phyloP scores from a whole-genome alignment of 441 rosid genomes.

The Euphorbia schlechtendalii region DNA sequence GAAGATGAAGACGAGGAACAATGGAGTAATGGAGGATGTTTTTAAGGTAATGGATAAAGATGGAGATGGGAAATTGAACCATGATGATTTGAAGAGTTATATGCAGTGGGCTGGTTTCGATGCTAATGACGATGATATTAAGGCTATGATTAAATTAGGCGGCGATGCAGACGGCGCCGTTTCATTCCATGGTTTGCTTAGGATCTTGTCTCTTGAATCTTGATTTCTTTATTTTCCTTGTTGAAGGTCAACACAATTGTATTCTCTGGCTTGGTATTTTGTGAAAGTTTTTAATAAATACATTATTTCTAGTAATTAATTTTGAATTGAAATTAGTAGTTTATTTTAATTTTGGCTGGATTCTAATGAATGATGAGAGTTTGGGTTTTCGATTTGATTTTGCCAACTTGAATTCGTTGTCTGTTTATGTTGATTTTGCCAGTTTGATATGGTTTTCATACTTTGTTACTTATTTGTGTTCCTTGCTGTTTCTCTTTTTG shows the following conservation, averaged over 20 bases:
- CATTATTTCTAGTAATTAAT: not conserved
- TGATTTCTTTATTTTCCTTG: not conserved
- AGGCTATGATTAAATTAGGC: slow-evolving; percentile 61
- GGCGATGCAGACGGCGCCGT: slow-evolving; percentile 42
- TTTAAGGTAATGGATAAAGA: slow-evolving; percentile 76
- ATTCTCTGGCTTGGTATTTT: not conserved
- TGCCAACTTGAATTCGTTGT: not conserved
- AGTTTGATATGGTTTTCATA: not conserved
- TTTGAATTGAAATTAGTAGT: not conserved
- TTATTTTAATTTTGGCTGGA: not conserved
- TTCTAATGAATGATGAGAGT: not conserved
- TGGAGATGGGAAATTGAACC: slow-evolving; percentile 69
- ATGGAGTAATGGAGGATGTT: slow-evolving; percentile 64
- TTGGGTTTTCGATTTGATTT: not conserved
- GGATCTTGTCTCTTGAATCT: slow-evolving; percentile 36
- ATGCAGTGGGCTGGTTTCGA: slow-evolving; percentile 60
- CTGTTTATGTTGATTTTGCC: not conserved
- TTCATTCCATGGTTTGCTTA: slow-evolving; percentile 50
- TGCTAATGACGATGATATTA: slow-evolving; percentile 53
- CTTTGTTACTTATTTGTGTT: not conserved
- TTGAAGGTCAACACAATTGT: not conserved
- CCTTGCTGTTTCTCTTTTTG: not conserved
- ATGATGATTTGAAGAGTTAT: slow-evolving; percentile 53
- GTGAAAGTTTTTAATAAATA: not conserved
- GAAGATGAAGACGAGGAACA: not conserved